phyloP scores from a whole-genome alignment of 1,139 yeast genomes.

The Geotrichum candidum region DNA sequence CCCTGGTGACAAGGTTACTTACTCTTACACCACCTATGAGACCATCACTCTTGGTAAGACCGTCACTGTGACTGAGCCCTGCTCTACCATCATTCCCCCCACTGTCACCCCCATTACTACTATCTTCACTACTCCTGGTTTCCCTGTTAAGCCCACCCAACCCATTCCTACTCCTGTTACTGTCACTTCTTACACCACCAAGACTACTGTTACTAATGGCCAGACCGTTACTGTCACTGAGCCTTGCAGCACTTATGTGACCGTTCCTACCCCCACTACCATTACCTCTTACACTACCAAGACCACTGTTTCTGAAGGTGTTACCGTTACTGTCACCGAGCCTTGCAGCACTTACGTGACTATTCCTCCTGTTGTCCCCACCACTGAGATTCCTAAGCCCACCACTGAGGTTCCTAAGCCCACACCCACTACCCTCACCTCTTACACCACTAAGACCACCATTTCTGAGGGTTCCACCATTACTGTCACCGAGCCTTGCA shows the following conservation, averaged over 20 bases:
- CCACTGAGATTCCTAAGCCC: background rate
- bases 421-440: background rate
- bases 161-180: background rate
- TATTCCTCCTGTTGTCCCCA: background rate
- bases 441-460: background rate
- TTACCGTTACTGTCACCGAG: constrained; percentile 5
- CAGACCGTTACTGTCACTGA: constrained; percentile 2
- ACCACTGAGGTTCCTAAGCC: background rate
- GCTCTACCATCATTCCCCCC: constrained; percentile 11
- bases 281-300: background rate
- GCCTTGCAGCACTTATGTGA: background rate
- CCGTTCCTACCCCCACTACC: background rate
- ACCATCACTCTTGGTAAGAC: constrained; percentile 11
- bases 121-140: constrained; percentile 2
- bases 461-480: background rate
- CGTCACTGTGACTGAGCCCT: constrained; percentile 16
- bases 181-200: constrained; percentile 5
- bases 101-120: constrained; percentile 8
- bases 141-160: background rate
- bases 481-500: constrained; percentile 3
- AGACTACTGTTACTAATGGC: constrained; percentile 4
- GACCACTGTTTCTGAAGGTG: background rate
- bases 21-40: constrained; percentile 10
- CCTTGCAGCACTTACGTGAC: background rate
- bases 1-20: constrained; percentile 2